Evolutionary conservation across 176 grass and related monocot genomes (phyloP).

Genomic region (Raddia distichophylla): DNA sequence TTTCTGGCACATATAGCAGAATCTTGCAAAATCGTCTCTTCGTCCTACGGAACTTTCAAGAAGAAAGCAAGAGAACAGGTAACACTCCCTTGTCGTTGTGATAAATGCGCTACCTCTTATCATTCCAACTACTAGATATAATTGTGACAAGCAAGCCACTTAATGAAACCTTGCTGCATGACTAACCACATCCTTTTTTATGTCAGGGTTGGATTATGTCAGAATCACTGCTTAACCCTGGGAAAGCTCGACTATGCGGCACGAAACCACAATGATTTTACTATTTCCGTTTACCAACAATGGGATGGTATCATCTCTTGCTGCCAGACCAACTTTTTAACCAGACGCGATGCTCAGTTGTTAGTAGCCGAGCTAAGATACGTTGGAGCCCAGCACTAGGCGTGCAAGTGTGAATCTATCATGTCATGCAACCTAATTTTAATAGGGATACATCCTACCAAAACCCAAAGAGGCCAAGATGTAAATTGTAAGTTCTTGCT

Average conservation of each 20-base stretch:
- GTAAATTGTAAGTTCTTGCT: not conserved
- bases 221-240: conserved; percentile 84
- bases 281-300: not conserved
- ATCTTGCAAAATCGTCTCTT: conserved; percentile 87
- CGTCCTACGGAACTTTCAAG: conserved; percentile 89
- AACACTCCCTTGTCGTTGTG: conserved; percentile 22
- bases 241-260: conserved; percentile 57
- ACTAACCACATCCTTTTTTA: conserved; percentile 38
- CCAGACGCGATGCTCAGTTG: conserved; percentile 30
- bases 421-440: not conserved
- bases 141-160: conserved; percentile 15
- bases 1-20: conserved; percentile 84
- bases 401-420: conserved; percentile 23
- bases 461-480: conserved; percentile 15
- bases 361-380: conserved; percentile 48
- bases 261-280: conserved; percentile 57
- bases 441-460: conserved; percentile 9
- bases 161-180: not conserved
- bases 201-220: conserved; percentile 95
- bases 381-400: conserved; percentile 32
- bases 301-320: conserved; percentile 8
- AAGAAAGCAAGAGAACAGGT: conserved; percentile 97
- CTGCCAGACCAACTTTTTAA: conserved; percentile 26
- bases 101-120: conserved; percentile 28
- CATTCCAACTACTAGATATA: conserved; percentile 29